A percentile compares a stretch with the other conserved stretches of the same genome.
Conservation (phyloP, 2,329 filamentous ascomycete species). For the Ceratocystis eucalypticola region DNA sequence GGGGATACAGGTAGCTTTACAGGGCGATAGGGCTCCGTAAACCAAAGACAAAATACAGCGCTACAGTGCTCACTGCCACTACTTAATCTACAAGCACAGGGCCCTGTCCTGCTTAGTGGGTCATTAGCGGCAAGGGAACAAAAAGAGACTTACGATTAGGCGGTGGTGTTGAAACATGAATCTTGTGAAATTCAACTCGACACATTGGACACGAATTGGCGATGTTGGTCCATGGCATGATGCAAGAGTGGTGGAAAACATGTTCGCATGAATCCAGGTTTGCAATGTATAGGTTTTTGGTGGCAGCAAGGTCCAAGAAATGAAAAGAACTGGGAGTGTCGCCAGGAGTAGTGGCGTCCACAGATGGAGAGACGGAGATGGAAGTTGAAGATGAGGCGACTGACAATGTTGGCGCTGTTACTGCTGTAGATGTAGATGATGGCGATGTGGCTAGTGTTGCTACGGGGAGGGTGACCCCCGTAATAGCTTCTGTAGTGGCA, state of each 20-base stretch:
- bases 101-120: constrained; percentile 13
- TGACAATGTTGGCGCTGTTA: background rate
- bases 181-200: constrained; percentile 77
- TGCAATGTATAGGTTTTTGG: constrained; percentile 29
- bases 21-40: background rate
- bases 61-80: no score
- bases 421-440: background rate
- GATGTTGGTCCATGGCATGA: constrained; percentile 88
- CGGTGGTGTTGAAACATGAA: constrained; percentile 50
- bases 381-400: background rate
- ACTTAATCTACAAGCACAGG: background rate
- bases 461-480: background rate
- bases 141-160: constrained; percentile 52
- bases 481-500: background rate
- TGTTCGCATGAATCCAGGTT: constrained; percentile 69
- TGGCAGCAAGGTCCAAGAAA: background rate
- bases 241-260: constrained; percentile 80
- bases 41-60: background rate
- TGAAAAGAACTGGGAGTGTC: constrained; percentile 19
- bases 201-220: constrained; percentile 98
- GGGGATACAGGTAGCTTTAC: background rate
- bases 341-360: constrained; percentile 21
- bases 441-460: background rate
- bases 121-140: constrained; percentile 20
- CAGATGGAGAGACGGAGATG: background rate